phyloP scores from a whole-genome alignment of 2,329 filamentous ascomycete genomes.

The Nakataea oryzae region DNA sequence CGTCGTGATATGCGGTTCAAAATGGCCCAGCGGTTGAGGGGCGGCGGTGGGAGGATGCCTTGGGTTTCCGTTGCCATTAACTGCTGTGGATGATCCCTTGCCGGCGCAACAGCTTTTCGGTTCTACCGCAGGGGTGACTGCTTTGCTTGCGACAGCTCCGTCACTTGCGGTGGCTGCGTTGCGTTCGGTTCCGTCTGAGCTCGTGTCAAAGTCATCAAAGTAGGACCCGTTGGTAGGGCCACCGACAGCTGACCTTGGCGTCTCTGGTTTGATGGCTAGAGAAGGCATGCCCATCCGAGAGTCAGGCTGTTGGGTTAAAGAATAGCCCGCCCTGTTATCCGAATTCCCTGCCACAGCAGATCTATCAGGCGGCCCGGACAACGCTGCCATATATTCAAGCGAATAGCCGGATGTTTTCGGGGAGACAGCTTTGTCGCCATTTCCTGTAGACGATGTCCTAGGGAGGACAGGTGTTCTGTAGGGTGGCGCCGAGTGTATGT shows the following conservation, averaged over 20 bases:
- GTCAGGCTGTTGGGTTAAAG: neutral
- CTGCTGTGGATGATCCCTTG: neutral
- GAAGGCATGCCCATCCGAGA: neutral
- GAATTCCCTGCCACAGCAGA: neutral
- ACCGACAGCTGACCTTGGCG: neutral
- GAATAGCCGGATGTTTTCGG: neutral
- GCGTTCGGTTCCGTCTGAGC: neutral
- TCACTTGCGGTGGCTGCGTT: neutral
- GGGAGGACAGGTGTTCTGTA: constrained; percentile 1
- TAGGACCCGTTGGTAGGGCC: neutral
- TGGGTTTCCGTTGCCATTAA: constrained; percentile 1
- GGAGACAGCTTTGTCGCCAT: neutral
- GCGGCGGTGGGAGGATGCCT: neutral
- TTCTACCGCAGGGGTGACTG: neutral
- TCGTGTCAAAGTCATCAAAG: neutral
- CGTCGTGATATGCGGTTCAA: neutral
- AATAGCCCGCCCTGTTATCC: neutral
- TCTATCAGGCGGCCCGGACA: neutral
- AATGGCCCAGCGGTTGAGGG: neutral
- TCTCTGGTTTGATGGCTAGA: neutral
- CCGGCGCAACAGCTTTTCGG: constrained; percentile 2
- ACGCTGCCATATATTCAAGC: neutral
- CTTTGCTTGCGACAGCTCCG: neutral
- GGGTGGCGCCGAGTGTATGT: constrained; percentile 27
- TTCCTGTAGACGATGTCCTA: neutral